Percentiles rank a stretch among this genome's conserved stretches.
phyloP scores from a whole-genome alignment of 768 basidiomycete species.

The Naganishia onofrii region DNA sequence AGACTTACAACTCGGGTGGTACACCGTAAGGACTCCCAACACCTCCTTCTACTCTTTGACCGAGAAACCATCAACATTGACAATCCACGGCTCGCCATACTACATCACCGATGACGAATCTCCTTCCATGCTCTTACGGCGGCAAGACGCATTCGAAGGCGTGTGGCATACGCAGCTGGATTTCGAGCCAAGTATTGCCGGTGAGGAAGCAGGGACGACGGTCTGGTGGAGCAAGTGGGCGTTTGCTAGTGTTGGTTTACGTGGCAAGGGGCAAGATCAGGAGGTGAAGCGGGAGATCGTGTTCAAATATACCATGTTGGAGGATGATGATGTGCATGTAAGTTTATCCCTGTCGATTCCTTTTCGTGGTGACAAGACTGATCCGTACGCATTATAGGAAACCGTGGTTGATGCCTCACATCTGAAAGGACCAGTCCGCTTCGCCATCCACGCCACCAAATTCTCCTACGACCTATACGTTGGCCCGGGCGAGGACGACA shows the following conservation, averaged over 20 bases:
- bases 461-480: constrained; percentile 20
- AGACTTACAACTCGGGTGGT: constrained; percentile 33
- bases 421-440: constrained; percentile 1
- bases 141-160: constrained; percentile 34
- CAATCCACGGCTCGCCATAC: constrained; percentile 32
- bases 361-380: not conserved
- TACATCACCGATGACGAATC: constrained; percentile 30
- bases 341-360: not conserved
- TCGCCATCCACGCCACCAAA: constrained; percentile 19
- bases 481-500: not conserved
- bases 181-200: constrained; percentile 16
- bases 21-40: constrained; percentile 36
- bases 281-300: constrained; percentile 19
- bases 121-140: constrained; percentile 30
- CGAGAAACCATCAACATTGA: constrained; percentile 28
- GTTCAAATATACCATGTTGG: constrained; percentile 19
- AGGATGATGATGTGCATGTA: constrained; percentile 24
- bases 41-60: constrained; percentile 26
- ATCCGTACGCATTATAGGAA: not conserved
- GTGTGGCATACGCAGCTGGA: constrained; percentile 23
- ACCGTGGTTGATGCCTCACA: not conserved
- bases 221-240: constrained; percentile 33
- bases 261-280: constrained; percentile 19
- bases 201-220: constrained; percentile 33
- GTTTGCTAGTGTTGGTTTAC: constrained; percentile 30